These are phyloP conservation scores for Gentiana straminea DNA, from an alignment of 257 asterid genomes.

Conservation along the genomic window DNA sequence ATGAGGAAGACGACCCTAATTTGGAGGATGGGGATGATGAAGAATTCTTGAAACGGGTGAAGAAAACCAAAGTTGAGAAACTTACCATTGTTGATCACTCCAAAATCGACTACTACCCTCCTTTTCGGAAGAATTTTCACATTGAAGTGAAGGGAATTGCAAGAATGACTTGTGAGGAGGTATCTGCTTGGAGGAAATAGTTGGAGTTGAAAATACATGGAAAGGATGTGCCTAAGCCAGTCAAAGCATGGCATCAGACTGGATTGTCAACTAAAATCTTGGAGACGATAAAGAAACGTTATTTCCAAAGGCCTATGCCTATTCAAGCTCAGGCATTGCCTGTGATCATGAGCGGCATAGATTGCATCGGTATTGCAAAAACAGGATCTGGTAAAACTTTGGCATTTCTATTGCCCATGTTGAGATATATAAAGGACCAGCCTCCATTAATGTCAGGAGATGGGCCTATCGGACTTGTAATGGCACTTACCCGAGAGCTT, in stretches of 20 bases:
- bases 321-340: constrained; percentile 6
- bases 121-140: constrained; percentile 1
- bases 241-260: constrained; percentile 3
- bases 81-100: constrained; percentile 4
- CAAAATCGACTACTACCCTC: constrained; percentile 4
- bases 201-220: constrained; percentile 2
- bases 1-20: constrained; percentile 2
- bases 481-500: constrained; percentile 5
- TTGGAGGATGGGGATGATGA: constrained; percentile 4
- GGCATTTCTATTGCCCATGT: constrained; percentile 2
- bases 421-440: constrained; percentile 3
- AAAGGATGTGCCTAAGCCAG: constrained; percentile 3
- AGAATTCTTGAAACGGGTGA: constrained; percentile 5
- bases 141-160: constrained; percentile 2
- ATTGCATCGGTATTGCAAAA: constrained; percentile 3
- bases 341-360: constrained; percentile 3
- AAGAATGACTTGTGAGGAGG: constrained; percentile 4
- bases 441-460: constrained; percentile 5
- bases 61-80: constrained; percentile 3
- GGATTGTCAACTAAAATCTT: constrained; percentile 2
- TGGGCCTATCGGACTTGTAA: constrained; percentile 1
- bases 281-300: constrained; percentile 1
- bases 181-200: constrained; percentile 1
- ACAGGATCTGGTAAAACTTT: constrained; percentile 5
- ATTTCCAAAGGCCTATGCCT: constrained; percentile 1